Evolutionary conservation across 805 yeast species (phyloP), one percentile per base, ranked within the genome.

Genomic region (Ogataea methylovora): DNA sequence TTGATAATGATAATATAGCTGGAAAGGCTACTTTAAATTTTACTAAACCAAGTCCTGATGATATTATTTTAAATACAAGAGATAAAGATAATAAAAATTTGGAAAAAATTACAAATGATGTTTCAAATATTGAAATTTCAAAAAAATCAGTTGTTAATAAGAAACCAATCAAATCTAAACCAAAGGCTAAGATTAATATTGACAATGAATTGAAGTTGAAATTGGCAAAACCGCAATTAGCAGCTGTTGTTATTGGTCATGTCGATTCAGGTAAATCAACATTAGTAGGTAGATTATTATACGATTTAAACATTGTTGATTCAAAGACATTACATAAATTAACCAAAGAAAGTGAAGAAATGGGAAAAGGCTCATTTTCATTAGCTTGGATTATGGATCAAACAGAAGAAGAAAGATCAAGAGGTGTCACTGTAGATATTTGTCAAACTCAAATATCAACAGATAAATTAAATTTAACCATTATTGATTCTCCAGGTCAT

Each of bases 241-340:
- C 82, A n/a, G 81, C 81, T 46, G 87, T 83, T 23, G 86, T 84
- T 4, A 80, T 84, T 44, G 92, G 94, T 9, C 94, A 84, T 54
- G 90, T 84, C 6, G 94, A 84, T 55, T 84, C 90, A 0, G 94
- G 94, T 12, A 84, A 84, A 49, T 79, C 87, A 3, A 84, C 94
- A 1, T 63, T 84, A 33, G 73, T 83, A 73, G 94, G 94, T 6
- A 58, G 92, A 30, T 53, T 84, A 25, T 54, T 84, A 27, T 76
- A 73, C 39, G 90, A 83, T 46, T 54, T 72, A 19, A 81, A 82
- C 7, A 76, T 76, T 3, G 76, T 84, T 5, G 82, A 79, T 46
- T 69, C 76, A 24, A 73, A 76, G 33, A 71, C 80, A 1, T 65
- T 82, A 10, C 73, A 76, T 46, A 79, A 76, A 45, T 61, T 76